Evolutionary conservation across 371 early-diverging fungal genomes (phyloP).

Genomic region (Rhizopus delemar): DNA sequence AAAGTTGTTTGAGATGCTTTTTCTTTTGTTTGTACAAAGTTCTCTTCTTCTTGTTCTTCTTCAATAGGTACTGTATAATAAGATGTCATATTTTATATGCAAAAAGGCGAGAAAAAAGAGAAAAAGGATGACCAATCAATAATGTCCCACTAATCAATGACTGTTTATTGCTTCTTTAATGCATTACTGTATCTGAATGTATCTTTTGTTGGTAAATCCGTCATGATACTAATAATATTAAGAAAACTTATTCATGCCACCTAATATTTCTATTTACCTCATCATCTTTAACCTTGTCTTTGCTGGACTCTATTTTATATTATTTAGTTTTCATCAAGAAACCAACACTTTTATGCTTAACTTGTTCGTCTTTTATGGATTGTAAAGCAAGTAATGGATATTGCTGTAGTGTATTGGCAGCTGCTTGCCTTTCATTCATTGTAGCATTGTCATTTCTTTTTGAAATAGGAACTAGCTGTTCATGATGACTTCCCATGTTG

Average conservation of each 20-base stretch:
- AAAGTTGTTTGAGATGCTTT: constrained; percentile 23
- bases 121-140: constrained; percentile 13
- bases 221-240: constrained; percentile 8
- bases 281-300: constrained; percentile 32
- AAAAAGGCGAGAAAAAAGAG: neutral
- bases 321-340: neutral
- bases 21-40: neutral
- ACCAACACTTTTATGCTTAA: neutral
- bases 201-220: constrained; percentile 23
- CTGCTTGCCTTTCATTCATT: constrained; percentile 25
- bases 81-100: constrained; percentile 17
- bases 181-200: neutral
- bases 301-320: constrained; percentile 22
- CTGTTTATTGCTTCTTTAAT: neutral
- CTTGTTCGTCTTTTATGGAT: constrained; percentile 20
- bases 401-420: constrained; percentile 29
- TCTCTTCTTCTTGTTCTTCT: constrained; percentile 8
- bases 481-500: neutral
- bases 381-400: constrained; percentile 28
- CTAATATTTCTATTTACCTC: constrained; percentile 14
- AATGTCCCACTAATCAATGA: neutral
- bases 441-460: constrained; percentile 26
- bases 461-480: constrained; percentile 1
- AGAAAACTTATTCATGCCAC: neutral
- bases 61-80: constrained; percentile 36